phyloP scores from a whole-genome alignment of 139 green algal genomes.

The Coelastrella sp. region DNA sequence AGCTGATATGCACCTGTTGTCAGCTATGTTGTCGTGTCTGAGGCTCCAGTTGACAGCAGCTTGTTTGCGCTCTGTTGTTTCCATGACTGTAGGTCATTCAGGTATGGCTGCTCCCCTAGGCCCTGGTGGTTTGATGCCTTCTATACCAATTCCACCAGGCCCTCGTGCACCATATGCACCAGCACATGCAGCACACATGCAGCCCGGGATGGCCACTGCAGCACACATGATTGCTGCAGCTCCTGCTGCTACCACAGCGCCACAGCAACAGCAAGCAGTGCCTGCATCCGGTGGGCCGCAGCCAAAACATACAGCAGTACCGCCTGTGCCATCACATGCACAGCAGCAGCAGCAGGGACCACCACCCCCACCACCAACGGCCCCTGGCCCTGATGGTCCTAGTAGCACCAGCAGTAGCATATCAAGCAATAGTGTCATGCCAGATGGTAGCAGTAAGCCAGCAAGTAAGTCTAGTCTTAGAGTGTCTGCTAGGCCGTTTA shows the following conservation, averaged over 20 bases:
- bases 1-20: too few relatives aligned
- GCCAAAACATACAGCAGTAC: neutral
- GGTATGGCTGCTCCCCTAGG: neutral
- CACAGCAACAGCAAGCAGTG: constrained; percentile 18
- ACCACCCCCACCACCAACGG: constrained; percentile 23
- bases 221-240: too few relatives aligned
- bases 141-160: neutral
- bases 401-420: neutral
- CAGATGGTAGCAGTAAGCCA: neutral
- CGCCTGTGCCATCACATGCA: constrained; percentile 31
- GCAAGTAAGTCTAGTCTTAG: neutral
- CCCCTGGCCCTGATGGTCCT: neutral
- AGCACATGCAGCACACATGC: constrained; percentile 40
- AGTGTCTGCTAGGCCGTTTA: constrained; percentile 20
- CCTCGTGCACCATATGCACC: neutral
- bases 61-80: neutral
- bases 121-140: neutral
- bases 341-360: constrained; percentile 19
- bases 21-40: too few relatives aligned
- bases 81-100: neutral
- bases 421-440: neutral
- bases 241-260: neutral
- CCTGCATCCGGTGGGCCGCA: neutral
- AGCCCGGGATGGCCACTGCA: too few relatives aligned
- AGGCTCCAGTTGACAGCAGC: too few relatives aligned